Base-by-base conservation (phyloP, 305 asterid genomes). In the Fraxinus albicans region DNA sequence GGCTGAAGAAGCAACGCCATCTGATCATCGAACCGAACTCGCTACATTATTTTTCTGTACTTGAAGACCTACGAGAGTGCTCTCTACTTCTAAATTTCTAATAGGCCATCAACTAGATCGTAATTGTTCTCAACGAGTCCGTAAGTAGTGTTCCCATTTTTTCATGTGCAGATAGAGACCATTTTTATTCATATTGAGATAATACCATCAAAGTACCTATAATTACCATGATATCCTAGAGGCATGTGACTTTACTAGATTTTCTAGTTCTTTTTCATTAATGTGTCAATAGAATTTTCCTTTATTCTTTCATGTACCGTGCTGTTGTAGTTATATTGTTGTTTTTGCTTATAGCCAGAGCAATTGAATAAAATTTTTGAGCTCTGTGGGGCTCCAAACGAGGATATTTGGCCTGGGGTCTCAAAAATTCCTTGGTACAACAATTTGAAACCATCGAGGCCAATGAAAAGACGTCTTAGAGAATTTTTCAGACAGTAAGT, bases 381-480 rank as follows among this genome's bases (percentile, higher is more conserved):
- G 86, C 86, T 95, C n/a, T 93, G 98, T 82, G 98, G 98, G 53
- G 87, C 95, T 76, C 98, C 98, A 19, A 94, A 76, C 47, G 98
- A 95, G 87, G 94, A 89, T 33, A 93, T 85, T 84, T 95, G 98
- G 98, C 98, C 98, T 79, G 98, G 97, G 67, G 98, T 95, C 79
- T 88, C 98, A 19, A 95, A 95, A 89, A 90, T 90, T 79, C 98
- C 98, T 40, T 95, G 96, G 94, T 95, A 93, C 83, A 95, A 90
- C 89, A 95, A 92, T 86, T 90, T 92, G 88, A 95, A 95, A 88
- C 98, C 98, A 27, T 82, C 94, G 70, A 91, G 94, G 79, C 89
- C 87, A 50, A 80, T 91, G 88, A 95, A 94, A 86, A 92, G 98
- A 87, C 96, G 98, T 73, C 92, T 95, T 83, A 91, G 93, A 86